phyloP scores from a whole-genome alignment of 2,329 filamentous ascomycete species.

The Botrytis galanthina region DNA sequence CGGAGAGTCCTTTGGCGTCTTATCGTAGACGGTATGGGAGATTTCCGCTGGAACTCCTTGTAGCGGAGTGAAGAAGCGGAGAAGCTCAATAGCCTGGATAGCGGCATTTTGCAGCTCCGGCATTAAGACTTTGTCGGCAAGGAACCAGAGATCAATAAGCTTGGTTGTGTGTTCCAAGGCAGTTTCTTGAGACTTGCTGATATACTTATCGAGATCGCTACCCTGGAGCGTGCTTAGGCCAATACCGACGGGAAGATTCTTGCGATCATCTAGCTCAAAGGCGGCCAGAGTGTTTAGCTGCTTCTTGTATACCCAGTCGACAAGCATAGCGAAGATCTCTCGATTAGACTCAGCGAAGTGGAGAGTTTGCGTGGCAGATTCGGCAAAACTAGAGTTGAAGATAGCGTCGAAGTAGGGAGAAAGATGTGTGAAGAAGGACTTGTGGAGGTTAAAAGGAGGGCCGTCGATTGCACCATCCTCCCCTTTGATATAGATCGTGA shows the following conservation, averaged over 20 bases:
- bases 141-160: slow-evolving; percentile 10
- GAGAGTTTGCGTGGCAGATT: slow-evolving; percentile 9
- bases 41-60: not conserved
- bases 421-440: slow-evolving; percentile 2
- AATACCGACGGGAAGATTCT: not conserved
- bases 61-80: not conserved
- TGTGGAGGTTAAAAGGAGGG: not conserved
- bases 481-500: not conserved
- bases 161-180: not conserved
- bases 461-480: not conserved
- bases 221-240: not conserved
- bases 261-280: not conserved
- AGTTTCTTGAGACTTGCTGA: not conserved
- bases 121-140: slow-evolving; percentile 5
- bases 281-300: not conserved
- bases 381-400: slow-evolving; percentile 13
- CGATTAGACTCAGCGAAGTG: not conserved
- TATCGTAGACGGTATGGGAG: not conserved
- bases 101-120: not conserved
- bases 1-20: not conserved
- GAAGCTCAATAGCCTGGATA: not conserved
- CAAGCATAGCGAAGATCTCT: not conserved
- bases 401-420: slow-evolving; percentile 19
- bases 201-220: not conserved
- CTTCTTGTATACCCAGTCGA: not conserved